phyloP scores from a whole-genome alignment of 108 stramenopile genomes.

The Stephanodiscus triporus region DNA sequence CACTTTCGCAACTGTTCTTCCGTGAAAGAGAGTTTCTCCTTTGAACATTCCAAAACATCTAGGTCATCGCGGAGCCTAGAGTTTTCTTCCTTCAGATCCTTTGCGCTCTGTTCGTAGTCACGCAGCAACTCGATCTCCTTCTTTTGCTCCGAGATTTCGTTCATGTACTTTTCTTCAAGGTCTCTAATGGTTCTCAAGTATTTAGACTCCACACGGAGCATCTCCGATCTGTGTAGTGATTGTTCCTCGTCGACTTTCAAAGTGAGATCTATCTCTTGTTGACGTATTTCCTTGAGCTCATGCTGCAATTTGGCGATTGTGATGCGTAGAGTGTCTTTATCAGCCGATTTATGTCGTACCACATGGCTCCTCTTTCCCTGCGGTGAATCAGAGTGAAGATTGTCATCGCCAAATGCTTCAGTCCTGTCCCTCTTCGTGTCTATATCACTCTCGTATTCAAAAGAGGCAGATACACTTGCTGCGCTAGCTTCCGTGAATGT shows the following conservation, averaged over 20 bases:
- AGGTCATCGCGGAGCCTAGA: constrained; percentile 70
- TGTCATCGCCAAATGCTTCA: constrained; percentile 20
- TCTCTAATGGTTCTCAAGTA: constrained; percentile 47
- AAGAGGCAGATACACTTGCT: constrained; percentile 8
- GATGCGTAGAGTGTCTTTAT: constrained; percentile 13
- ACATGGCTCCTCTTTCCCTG: constrained; percentile 16
- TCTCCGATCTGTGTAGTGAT: constrained; percentile 60
- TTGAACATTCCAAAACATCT: constrained; percentile 66
- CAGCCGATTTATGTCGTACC: constrained; percentile 2
- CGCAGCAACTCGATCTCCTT: constrained; percentile 45
- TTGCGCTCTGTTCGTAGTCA: constrained; percentile 29
- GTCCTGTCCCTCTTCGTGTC: constrained; percentile 23
- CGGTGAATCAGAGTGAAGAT: constrained; percentile 3
- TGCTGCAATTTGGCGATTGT: constrained; percentile 39
- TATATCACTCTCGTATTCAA: constrained; percentile 17
- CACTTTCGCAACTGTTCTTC: constrained; percentile 71
- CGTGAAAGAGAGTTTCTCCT: constrained; percentile 57
- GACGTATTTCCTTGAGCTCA: constrained; percentile 43
- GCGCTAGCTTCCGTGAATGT: constrained; percentile 28
- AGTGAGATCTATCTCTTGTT: constrained; percentile 58
- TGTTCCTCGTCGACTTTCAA: constrained; percentile 57
- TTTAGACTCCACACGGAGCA: constrained; percentile 69
- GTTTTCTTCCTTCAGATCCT: constrained; percentile 57
- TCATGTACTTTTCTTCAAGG: constrained; percentile 35
- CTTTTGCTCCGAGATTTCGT: constrained; percentile 45